phyloP scores from a whole-genome alignment of 371 early-diverging fungal species.

The Lichtheimia corymbifera region DNA sequence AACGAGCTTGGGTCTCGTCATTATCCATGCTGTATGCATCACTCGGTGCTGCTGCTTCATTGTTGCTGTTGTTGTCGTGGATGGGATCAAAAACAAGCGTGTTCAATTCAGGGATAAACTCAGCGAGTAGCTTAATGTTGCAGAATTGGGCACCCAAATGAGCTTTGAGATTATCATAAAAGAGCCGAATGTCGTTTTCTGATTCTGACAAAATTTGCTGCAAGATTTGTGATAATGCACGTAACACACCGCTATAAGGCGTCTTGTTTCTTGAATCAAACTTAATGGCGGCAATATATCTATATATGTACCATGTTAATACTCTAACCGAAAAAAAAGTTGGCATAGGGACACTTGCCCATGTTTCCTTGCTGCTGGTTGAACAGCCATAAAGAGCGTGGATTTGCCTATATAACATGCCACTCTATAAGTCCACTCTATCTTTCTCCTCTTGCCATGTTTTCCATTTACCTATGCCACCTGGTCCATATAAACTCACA shows the following conservation, averaged over 20 bases:
- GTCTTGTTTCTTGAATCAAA: conserved; percentile 38
- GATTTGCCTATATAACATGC: conserved; percentile 31
- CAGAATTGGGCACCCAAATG: conserved; percentile 35
- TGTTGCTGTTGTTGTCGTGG: conserved; percentile 13
- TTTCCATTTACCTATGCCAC: conserved; percentile 21
- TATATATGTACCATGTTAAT: neutral
- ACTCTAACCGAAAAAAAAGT: too few relatives aligned
- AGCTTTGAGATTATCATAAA: conserved; percentile 32
- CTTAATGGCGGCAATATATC: conserved; percentile 41
- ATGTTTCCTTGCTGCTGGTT: conserved; percentile 36
- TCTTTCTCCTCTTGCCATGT: neutral
- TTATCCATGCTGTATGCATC: conserved; percentile 27
- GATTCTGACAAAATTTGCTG: conserved; percentile 50
- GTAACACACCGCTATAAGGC: conserved; percentile 41
- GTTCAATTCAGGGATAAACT: conserved; percentile 42
- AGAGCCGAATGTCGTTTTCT: conserved; percentile 35
- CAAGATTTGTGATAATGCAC: conserved; percentile 41
- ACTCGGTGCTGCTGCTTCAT: neutral
- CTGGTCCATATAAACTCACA: conserved; percentile 32
- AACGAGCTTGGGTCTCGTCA: conserved; percentile 39
- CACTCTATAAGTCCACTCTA: neutral
- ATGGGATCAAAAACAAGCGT: conserved; percentile 25
- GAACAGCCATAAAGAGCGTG: conserved; percentile 37
- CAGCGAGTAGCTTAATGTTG: conserved; percentile 34
- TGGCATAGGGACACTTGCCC: too few relatives aligned